phyloP scores from a whole-genome alignment of 208 protist species.

The Leishmania amazonensis region DNA sequence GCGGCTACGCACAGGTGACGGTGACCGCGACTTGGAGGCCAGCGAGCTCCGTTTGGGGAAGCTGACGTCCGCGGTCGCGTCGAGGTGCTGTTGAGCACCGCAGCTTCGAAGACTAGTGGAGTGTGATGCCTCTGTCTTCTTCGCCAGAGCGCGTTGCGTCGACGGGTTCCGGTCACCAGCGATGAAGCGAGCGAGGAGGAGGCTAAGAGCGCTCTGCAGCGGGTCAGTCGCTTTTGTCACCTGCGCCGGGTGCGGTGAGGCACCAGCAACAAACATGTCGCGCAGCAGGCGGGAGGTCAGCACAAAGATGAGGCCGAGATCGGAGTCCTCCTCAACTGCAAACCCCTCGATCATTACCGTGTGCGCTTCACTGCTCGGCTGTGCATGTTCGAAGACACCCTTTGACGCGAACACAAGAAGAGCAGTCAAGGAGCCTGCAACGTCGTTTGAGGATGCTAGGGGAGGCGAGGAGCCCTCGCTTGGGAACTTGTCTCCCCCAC shows the following conservation, averaged over 20 bases:
- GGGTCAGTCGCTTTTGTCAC: conserved; percentile 17
- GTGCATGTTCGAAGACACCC: conserved; percentile 11
- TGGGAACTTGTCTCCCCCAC: not conserved
- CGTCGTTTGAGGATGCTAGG: not conserved
- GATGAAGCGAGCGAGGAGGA: conserved; percentile 48
- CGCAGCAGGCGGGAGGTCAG: conserved; percentile 24
- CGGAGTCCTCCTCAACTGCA: conserved; percentile 15
- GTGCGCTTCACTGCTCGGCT: not conserved
- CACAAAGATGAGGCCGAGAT: conserved; percentile 29
- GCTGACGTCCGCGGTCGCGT: not conserved
- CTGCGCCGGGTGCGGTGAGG: conserved; percentile 3
- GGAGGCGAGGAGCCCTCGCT: not conserved
- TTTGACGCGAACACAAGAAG: conserved; percentile 13
- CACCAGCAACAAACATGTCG: conserved; percentile 14
- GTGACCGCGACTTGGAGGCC: not conserved
- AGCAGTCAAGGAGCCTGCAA: not conserved
- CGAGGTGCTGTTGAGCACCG: not conserved
- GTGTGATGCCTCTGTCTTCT: not conserved
- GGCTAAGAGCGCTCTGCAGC: conserved; percentile 26
- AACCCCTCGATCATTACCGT: not conserved
- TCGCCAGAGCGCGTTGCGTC: not conserved
- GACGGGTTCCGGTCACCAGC: conserved; percentile 14
- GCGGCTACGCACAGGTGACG: not conserved
- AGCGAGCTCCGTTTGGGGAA: not conserved
- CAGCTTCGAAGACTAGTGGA: not conserved